Conservation (phyloP, 331 rosid genomes). For the Erythrophleum ivorense region DNA sequence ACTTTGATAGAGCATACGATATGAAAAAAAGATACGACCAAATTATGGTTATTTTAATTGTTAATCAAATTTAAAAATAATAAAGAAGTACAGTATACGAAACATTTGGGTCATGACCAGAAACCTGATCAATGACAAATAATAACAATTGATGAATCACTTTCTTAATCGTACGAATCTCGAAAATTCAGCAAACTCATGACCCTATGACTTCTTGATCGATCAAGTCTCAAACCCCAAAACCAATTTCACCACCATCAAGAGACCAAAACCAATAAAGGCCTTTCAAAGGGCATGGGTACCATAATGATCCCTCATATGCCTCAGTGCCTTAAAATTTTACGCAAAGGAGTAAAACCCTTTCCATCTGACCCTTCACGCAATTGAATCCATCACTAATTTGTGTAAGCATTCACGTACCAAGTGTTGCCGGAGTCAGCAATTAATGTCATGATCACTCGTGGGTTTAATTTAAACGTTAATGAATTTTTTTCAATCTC, state of each 20-base stretch:
- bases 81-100: slow-evolving; percentile 39
- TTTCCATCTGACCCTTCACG: too few species aligned
- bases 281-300: slow-evolving; percentile 27
- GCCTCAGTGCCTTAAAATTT: too few species aligned
- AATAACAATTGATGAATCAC: slow-evolving; percentile 22
- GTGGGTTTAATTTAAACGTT: too few species aligned
- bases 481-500: too few species aligned
- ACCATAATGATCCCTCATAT: slow-evolving; percentile 17
- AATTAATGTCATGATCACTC: too few species aligned
- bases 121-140: background rate
- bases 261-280: slow-evolving; percentile 28
- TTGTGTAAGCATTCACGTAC: too few species aligned
- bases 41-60: background rate
- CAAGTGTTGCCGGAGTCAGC: too few species aligned
- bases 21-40: too few species aligned
- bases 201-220: background rate
- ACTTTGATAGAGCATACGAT: background rate
- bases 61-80: slow-evolving; percentile 30
- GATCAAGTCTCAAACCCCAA: slow-evolving; percentile 35
- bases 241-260: slow-evolving; percentile 25
- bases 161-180: slow-evolving; percentile 33
- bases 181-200: slow-evolving; percentile 25
- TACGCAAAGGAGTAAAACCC: too few species aligned
- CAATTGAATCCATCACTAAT: too few species aligned
- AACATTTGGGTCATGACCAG: slow-evolving; percentile 23